These are phyloP conservation scores for Pyronema domesticum DNA, from an alignment of 495 filamentous ascomycete genomes.

Conservation along the genomic window DNA sequence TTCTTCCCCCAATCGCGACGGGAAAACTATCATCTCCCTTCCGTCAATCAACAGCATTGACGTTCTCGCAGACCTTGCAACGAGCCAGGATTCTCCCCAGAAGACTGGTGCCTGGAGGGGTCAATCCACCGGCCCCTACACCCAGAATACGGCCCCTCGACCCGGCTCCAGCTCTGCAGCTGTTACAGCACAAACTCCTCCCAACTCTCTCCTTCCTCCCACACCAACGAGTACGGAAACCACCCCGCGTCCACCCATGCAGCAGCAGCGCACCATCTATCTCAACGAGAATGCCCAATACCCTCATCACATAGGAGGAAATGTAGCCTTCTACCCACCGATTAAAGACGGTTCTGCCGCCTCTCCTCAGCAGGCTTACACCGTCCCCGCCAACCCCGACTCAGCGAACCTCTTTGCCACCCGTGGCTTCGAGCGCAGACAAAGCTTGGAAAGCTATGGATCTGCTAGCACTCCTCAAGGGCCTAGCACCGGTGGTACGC, in stretches of 20 bases:
- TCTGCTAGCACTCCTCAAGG: constrained; percentile 9
- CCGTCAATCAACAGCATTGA: constrained; percentile 21
- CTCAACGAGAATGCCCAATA: constrained; percentile 8
- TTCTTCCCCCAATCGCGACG: constrained; percentile 10
- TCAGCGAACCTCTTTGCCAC: constrained; percentile 20
- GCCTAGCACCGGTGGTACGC: constrained; percentile 22
- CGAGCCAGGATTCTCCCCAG: constrained; percentile 18
- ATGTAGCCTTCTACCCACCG: constrained; percentile 13
- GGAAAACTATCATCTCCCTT: constrained; percentile 20
- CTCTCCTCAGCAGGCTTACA: constrained; percentile 6
- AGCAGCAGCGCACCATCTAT: constrained; percentile 15
- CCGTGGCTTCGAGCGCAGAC: neutral
- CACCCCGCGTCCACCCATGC: constrained; percentile 20
- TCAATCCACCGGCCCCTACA: neutral
- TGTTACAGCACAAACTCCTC: constrained; percentile 18
- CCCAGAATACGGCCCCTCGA: constrained; percentile 8
- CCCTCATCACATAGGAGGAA: neutral
- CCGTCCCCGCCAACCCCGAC: constrained; percentile 6
- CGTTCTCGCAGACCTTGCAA: constrained; percentile 22
- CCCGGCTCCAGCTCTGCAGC: constrained; percentile 12
- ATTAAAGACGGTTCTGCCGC: constrained; percentile 17
- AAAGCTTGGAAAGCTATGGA: too few species aligned
- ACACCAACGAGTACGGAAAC: constrained; percentile 14
- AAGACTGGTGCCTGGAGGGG: constrained; percentile 10
- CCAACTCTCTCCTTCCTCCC: constrained; percentile 8